These are phyloP conservation scores for Lagenaria siceraria DNA, from an alignment of 306 rosid species.

Conservation along the genomic window DNA sequence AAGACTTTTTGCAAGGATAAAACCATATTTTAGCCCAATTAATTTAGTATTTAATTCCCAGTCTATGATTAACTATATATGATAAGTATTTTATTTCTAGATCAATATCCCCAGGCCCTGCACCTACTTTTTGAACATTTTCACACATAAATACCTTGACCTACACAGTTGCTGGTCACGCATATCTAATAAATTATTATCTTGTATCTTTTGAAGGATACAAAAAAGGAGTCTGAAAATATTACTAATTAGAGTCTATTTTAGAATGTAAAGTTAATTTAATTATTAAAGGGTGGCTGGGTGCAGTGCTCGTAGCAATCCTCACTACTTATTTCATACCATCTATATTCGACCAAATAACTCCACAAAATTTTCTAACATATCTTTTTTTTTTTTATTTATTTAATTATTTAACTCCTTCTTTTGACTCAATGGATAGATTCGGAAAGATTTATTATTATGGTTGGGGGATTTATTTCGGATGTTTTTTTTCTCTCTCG, in stretches of 20 bases:
- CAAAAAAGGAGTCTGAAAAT: background rate
- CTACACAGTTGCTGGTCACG: background rate
- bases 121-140: background rate
- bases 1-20: too few relatives aligned
- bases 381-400: background rate
- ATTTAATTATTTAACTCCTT: background rate
- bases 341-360: background rate
- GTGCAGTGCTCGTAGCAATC: background rate
- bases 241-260: background rate
- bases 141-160: background rate
- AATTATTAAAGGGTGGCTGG: background rate
- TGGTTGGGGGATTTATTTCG: background rate
- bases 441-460: background rate
- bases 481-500: background rate
- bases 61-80: too few relatives aligned
- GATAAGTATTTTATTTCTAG: too few relatives aligned
- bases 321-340: background rate
- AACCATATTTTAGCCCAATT: too few relatives aligned
- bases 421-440: background rate
- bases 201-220: background rate
- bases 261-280: background rate
- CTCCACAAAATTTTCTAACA: background rate
- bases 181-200: background rate
- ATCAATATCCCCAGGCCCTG: too few relatives aligned
- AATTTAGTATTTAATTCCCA: too few relatives aligned